phyloP scores from a whole-genome alignment of 148 eudicot genomes.

The Fallopia convolvulus region DNA sequence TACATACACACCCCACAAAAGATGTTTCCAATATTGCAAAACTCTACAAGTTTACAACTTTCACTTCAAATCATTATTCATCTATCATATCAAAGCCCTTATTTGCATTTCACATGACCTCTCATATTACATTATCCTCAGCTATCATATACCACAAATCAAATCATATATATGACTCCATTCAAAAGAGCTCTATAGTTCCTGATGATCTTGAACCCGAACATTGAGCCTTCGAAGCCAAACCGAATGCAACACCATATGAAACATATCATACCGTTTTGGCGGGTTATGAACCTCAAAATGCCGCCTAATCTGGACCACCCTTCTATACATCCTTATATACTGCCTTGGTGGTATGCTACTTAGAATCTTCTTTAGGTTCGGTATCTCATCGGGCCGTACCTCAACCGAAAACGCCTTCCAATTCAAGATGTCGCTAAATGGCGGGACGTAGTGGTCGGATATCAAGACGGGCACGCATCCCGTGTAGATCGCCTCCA shows the following conservation, averaged over 20 bases:
- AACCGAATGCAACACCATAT: conserved; percentile 78
- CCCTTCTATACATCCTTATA: conserved; percentile 55
- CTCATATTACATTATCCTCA: background rate
- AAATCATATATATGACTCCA: background rate
- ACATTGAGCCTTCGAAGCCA: conserved; percentile 77
- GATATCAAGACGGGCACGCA: conserved; percentile 75
- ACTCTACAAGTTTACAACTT: too few species aligned
- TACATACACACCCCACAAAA: too few species aligned
- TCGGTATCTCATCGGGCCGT: conserved; percentile 48
- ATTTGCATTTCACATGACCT: background rate
- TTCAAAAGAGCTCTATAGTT: conserved; percentile 10
- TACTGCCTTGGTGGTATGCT: conserved; percentile 48
- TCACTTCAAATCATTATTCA: too few species aligned
- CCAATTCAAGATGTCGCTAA: conserved; percentile 75
- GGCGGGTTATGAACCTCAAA: conserved; percentile 66
- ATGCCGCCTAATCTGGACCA: conserved; percentile 45
- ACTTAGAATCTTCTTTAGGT: conserved; percentile 45
- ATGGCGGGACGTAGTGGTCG: conserved; percentile 59
- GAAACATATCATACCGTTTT: conserved; percentile 60
- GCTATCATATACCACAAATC: background rate
- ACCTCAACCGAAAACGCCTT: conserved; percentile 55
- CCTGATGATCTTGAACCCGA: conserved; percentile 21
- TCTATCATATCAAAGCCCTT: background rate
- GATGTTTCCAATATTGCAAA: too few species aligned
- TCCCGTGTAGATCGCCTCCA: conserved; percentile 69